Evolutionary conservation across 371 early-diverging fungal species (phyloP).

Genomic region (Mortierella sp.): DNA sequence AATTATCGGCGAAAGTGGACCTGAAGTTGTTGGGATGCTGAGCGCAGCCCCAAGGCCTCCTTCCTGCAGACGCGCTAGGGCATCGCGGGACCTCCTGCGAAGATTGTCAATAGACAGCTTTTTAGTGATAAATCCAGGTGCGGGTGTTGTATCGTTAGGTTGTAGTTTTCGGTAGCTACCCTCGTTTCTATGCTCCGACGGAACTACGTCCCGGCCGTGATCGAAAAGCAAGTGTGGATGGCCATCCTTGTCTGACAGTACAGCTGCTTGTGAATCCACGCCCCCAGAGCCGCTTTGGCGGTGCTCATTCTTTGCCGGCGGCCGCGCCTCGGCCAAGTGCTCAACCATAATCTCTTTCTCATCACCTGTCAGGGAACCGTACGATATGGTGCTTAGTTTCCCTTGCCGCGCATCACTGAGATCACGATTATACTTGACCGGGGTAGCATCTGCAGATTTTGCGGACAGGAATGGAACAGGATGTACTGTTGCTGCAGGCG

Average conservation of each 20-base stretch:
- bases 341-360: background rate
- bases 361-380: slow-evolving; percentile 2
- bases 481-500: slow-evolving; percentile 6
- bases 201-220: too few relatives aligned
- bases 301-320: background rate
- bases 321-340: background rate
- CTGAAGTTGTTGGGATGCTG: slow-evolving; percentile 4
- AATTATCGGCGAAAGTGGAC: slow-evolving; percentile 23
- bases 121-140: background rate
- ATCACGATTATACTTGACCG: background rate
- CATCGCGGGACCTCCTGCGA: slow-evolving; percentile 23
- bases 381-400: slow-evolving; percentile 4
- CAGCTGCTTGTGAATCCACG: too few relatives aligned
- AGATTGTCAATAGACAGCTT: slow-evolving; percentile 23
- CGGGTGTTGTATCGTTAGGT: too few relatives aligned
- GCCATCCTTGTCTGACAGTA: background rate
- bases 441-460: background rate
- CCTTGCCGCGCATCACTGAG: background rate
- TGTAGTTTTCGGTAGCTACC: too few relatives aligned
- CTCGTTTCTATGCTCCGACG: too few relatives aligned
- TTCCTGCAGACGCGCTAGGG: slow-evolving; percentile 22
- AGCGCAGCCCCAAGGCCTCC: slow-evolving; percentile 14
- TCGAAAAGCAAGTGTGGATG: background rate
- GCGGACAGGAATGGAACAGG: background rate
- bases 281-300: background rate